phyloP scores from a whole-genome alignment of 2,329 filamentous ascomycete species.

The Onygena corvina region DNA sequence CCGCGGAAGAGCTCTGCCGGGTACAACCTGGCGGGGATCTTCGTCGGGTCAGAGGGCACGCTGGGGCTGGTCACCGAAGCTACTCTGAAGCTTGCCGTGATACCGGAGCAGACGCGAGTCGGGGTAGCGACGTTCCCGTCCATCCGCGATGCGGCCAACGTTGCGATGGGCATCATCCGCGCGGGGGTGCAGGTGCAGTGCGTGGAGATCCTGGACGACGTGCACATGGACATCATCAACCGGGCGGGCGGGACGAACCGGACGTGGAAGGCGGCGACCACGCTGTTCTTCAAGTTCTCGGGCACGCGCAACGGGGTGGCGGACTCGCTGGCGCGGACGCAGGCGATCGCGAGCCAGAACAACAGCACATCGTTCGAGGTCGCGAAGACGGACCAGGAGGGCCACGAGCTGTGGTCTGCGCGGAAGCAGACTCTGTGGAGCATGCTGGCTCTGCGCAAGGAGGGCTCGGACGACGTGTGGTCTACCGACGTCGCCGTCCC shows the following conservation, averaged over 20 bases:
- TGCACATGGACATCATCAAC: conserved; percentile 56
- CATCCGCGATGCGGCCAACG: conserved; percentile 50
- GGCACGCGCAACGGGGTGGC: conserved; percentile 66
- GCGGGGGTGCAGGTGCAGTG: conserved; percentile 56
- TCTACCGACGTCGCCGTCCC: conserved; percentile 51
- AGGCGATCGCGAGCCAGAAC: conserved; percentile 53
- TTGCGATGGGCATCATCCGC: conserved; percentile 52
- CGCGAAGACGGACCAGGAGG: conserved; percentile 42
- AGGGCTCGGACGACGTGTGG: conserved; percentile 46
- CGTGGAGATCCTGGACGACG: conserved; percentile 51
- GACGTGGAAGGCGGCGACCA: conserved; percentile 31
- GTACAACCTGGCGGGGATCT: conserved; percentile 58
- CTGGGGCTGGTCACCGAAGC: conserved; percentile 59
- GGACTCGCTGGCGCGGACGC: conserved; percentile 62
- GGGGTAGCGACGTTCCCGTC: conserved; percentile 51
- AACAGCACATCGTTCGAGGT: conserved; percentile 45
- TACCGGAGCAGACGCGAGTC: conserved; percentile 53
- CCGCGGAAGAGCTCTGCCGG: conserved; percentile 59
- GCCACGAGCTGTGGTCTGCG: conserved; percentile 48
- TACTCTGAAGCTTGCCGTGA: conserved; percentile 54
- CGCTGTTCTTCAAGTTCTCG: conserved; percentile 48
- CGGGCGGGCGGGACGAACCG: conserved; percentile 48
- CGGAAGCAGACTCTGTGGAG: conserved; percentile 51
- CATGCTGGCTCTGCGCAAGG: conserved; percentile 45
- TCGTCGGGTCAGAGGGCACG: conserved; percentile 60